Evolutionary conservation across 1,139 yeast species (phyloP).

Genomic region (Lodderomyces elongisporus): DNA sequence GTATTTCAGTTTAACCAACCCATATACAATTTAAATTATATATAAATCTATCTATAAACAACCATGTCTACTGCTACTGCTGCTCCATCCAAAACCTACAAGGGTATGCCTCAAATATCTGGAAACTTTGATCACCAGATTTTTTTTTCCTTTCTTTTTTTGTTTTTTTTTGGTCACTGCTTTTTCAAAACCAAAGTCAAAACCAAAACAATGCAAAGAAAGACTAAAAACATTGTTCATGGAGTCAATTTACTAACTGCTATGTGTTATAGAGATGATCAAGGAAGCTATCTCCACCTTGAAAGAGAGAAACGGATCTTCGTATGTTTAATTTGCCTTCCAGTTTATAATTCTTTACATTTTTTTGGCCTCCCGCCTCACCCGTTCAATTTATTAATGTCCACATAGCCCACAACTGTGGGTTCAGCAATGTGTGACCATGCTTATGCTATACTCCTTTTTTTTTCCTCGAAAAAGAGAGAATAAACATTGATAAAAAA

Average conservation of each 20-base stretch:
- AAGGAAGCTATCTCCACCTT: constrained; percentile 65
- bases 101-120: constrained; percentile 38
- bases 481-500: too few species aligned
- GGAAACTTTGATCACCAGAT: too few species aligned
- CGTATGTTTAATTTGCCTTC: constrained; percentile 34
- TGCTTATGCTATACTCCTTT: too few species aligned
- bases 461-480: too few species aligned
- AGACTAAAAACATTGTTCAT: neutral
- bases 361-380: constrained; percentile 4
- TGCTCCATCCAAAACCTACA: constrained; percentile 35
- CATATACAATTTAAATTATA: too few species aligned
- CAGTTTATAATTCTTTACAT: neutral
- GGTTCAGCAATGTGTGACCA: too few species aligned
- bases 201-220: neutral
- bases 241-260: constrained; percentile 2
- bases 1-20: too few species aligned
- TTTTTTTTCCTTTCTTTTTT: constrained; percentile 2
- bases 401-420: too few species aligned
- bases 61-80: constrained; percentile 24
- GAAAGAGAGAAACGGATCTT: constrained; percentile 80
- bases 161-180: constrained; percentile 2
- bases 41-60: neutral
- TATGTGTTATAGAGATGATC: constrained; percentile 55
- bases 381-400: neutral
- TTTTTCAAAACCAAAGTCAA: too few species aligned